Percentiles rank a stretch among this genome's conserved stretches.
These are phyloP conservation scores for Pythium apleroticum DNA, from an alignment of 352 stramenopile genomes.

Conservation along the genomic window DNA sequence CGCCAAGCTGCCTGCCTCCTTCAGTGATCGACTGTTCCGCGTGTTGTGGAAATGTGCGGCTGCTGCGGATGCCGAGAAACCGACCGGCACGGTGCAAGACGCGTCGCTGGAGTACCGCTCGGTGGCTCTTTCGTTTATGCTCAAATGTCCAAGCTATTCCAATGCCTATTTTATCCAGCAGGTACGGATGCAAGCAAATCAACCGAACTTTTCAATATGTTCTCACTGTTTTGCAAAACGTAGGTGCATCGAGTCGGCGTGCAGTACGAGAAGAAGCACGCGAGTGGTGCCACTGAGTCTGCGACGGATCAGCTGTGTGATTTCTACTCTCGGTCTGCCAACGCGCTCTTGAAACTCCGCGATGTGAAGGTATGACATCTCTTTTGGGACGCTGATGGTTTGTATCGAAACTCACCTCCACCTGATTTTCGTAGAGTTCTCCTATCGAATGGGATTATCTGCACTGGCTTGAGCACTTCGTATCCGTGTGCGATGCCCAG, in stretches of 20 bases:
- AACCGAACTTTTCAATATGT: neutral
- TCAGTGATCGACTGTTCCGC: conserved; percentile 68
- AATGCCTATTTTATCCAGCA: conserved; percentile 64
- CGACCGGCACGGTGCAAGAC: conserved; percentile 6
- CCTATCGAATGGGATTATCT: conserved; percentile 21
- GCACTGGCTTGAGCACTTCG: conserved; percentile 57
- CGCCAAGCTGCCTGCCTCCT: conserved; percentile 52
- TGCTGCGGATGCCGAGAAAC: conserved; percentile 27
- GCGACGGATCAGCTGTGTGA: conserved; percentile 25
- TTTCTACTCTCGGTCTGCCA: conserved; percentile 47
- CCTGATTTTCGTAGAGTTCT: conserved; percentile 6
- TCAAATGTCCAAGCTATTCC: conserved; percentile 68
- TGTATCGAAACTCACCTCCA: neutral
- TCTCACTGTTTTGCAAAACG: neutral
- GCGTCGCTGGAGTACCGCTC: conserved; percentile 44
- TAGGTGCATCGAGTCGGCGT: conserved; percentile 65
- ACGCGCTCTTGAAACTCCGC: conserved; percentile 21
- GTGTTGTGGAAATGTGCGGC: conserved; percentile 70
- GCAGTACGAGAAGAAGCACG: conserved; percentile 48
- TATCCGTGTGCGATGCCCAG: conserved; percentile 44
- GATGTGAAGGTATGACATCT: conserved; percentile 11
- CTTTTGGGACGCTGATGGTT: neutral
- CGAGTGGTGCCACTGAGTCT: conserved; percentile 27
- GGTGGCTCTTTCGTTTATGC: conserved; percentile 55
- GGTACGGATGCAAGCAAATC: conserved; percentile 16